Conservation (phyloP, 768 basidiomycete genomes). For the Hydnomerulius pinastri region DNA sequence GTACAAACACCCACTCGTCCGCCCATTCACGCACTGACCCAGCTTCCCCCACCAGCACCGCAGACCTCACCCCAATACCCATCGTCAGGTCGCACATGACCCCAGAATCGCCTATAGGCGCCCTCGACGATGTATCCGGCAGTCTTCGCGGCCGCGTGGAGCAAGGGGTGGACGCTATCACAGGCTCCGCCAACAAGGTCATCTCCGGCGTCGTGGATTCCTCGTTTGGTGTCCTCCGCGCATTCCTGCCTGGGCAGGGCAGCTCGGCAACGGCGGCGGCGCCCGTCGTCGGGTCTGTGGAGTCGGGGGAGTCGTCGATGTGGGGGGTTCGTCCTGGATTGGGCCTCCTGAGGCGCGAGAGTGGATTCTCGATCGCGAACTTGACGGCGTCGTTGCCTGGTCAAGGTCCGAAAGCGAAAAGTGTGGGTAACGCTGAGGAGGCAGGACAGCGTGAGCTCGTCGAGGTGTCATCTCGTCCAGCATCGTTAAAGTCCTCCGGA, state of each 20-base stretch:
- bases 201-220: slow-evolving; percentile 87
- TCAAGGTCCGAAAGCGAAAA: slow-evolving; percentile 7
- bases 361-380: slow-evolving; percentile 81
- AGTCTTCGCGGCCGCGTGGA: slow-evolving; percentile 74
- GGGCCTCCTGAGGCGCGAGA: slow-evolving; percentile 71
- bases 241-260: slow-evolving; percentile 59
- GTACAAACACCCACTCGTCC: slow-evolving; percentile 34
- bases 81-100: slow-evolving; percentile 54
- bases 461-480: slow-evolving; percentile 52
- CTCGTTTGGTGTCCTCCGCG: slow-evolving; percentile 83
- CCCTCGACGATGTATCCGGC: slow-evolving; percentile 48
- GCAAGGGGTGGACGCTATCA: slow-evolving; percentile 77
- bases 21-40: slow-evolving; percentile 3
- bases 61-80: slow-evolving; percentile 81
- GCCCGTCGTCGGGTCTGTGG: slow-evolving; percentile 7
- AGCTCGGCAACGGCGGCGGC: slow-evolving; percentile 16
- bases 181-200: slow-evolving; percentile 79
- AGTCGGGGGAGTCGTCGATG: slow-evolving; percentile 20
- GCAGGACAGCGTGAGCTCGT: slow-evolving; percentile 52
- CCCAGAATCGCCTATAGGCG: slow-evolving; percentile 43
- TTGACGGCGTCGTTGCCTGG: slow-evolving; percentile 65
- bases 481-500: slow-evolving; percentile 42
- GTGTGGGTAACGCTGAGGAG: slow-evolving; percentile 25
- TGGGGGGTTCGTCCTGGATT: slow-evolving; percentile 50
- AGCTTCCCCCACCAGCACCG: no score